Percentiles rank a stretch among this genome's conserved stretches.
Evolutionary conservation across 768 basidiomycete genomes (phyloP).

Genomic region (Exsudoporus frostii): DNA sequence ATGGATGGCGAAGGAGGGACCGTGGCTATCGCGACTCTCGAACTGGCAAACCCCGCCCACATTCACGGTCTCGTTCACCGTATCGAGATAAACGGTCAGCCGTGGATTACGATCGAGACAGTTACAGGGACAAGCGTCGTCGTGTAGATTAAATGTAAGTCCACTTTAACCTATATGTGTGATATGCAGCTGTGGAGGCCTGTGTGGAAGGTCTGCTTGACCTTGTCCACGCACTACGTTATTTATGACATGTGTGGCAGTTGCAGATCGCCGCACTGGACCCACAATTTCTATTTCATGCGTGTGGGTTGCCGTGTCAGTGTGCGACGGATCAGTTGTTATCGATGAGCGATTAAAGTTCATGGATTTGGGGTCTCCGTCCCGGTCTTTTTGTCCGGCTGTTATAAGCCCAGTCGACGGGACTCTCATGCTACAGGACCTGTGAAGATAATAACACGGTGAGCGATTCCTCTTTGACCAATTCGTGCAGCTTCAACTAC

Average conservation of each 20-base stretch:
- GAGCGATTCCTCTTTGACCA: constrained; percentile 5
- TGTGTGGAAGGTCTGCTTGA: neutral
- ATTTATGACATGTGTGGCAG: neutral
- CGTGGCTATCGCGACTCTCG: constrained; percentile 14
- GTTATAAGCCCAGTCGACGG: constrained; percentile 15
- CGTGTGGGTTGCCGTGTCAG: constrained; percentile 1
- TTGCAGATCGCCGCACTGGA: constrained; percentile 12
- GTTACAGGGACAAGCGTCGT: constrained; percentile 50
- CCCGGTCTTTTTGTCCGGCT: neutral
- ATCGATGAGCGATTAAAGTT: constrained; percentile 16
- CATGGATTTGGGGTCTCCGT: neutral
- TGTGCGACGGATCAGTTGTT: constrained; percentile 4
- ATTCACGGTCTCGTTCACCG: constrained; percentile 35
- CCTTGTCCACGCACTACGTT: neutral
- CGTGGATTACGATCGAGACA: constrained; percentile 33
- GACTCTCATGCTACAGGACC: constrained; percentile 1
- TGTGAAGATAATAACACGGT: constrained; percentile 16
- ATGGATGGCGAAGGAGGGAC: constrained; percentile 18
- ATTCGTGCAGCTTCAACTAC: neutral
- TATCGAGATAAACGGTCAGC: constrained; percentile 22
- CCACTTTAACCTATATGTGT: constrained; percentile 1
- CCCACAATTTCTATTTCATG: constrained; percentile 1
- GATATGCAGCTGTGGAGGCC: constrained; percentile 2
- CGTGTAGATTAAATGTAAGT: constrained; percentile 47
- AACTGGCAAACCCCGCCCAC: constrained; percentile 21